Evolutionary conservation across 768 basidiomycete genomes (phyloP).

Genomic region (Termitomyces sp.): DNA sequence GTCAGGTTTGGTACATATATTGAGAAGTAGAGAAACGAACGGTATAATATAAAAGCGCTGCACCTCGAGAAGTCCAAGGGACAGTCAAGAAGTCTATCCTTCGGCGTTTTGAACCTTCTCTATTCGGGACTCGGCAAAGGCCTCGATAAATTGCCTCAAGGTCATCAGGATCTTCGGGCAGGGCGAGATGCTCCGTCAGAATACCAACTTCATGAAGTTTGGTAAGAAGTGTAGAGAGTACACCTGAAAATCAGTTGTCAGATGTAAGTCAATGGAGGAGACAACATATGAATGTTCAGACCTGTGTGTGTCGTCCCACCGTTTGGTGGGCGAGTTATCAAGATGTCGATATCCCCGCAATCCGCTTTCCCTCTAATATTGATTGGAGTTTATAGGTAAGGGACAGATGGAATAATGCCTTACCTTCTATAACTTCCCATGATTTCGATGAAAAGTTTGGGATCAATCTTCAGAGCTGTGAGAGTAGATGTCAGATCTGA

Average conservation of each 20-base stretch:
- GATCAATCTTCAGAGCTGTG: conserved; percentile 68
- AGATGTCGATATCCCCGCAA: conserved; percentile 90
- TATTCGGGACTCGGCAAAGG: conserved; percentile 56
- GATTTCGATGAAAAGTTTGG: conserved; percentile 70
- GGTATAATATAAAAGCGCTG: conserved; percentile 90
- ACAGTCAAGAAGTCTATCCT: conserved; percentile 85
- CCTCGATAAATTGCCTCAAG: conserved; percentile 83
- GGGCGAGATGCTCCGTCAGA: conserved; percentile 75
- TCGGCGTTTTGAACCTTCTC: conserved; percentile 44
- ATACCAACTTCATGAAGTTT: conserved; percentile 55
- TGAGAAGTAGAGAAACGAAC: conserved; percentile 34
- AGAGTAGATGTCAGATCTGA: neutral
- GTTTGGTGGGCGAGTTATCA: conserved; percentile 70
- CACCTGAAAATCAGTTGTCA: conserved; percentile 34
- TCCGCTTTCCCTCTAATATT: conserved; percentile 65
- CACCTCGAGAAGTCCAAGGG: conserved; percentile 76
- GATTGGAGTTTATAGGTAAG: neutral
- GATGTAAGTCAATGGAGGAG: neutral
- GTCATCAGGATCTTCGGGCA: conserved; percentile 63
- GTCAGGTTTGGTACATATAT: neutral
- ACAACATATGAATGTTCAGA: conserved; percentile 21
- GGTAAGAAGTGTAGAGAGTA: conserved; percentile 57
- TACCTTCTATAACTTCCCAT: conserved; percentile 91
- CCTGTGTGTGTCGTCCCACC: conserved; percentile 79
- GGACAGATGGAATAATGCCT: neutral